A percentile compares a stretch with the other conserved stretches of the same genome.
Evolutionary conservation across 169 alveolate species (phyloP).

Genomic region (Plasmodium knowlesi): DNA sequence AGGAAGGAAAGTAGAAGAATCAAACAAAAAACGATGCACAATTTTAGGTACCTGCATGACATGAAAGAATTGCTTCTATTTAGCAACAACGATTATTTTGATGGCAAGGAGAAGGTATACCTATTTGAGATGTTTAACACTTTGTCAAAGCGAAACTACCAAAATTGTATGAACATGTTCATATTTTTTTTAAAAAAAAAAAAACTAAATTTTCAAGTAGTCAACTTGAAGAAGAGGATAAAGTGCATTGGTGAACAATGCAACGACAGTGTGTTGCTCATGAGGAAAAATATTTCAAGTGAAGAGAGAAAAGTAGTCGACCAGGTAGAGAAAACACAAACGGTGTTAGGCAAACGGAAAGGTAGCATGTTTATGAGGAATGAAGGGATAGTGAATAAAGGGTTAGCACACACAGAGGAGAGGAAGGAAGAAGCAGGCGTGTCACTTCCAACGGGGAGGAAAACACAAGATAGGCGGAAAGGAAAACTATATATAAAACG

Average conservation of each 20-base stretch:
- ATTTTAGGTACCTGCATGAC: background rate
- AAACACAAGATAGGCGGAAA: background rate
- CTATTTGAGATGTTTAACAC: background rate
- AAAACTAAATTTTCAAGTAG: background rate
- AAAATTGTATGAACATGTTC: background rate
- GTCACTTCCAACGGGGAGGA: background rate
- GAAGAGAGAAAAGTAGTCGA: background rate
- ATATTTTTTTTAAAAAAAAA: background rate
- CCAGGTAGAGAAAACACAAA: background rate
- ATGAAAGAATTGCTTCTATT: background rate
- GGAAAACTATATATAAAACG: too few relatives aligned
- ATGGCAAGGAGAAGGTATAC: background rate
- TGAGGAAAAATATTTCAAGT: background rate
- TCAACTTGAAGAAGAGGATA: background rate
- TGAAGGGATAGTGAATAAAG: background rate
- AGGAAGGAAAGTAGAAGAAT: background rate
- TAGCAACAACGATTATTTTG: conserved; percentile 1
- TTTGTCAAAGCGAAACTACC: background rate
- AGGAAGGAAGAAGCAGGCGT: background rate
- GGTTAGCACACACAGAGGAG: background rate
- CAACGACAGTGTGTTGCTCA: background rate
- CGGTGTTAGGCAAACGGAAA: background rate
- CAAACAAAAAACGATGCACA: background rate
- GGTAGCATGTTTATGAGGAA: background rate
- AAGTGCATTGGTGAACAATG: background rate